Evolutionary conservation across 2,329 filamentous ascomycete species (phyloP), one percentile per base, ranked within the genome.

Genomic region (Blastomyces percursus): DNA sequence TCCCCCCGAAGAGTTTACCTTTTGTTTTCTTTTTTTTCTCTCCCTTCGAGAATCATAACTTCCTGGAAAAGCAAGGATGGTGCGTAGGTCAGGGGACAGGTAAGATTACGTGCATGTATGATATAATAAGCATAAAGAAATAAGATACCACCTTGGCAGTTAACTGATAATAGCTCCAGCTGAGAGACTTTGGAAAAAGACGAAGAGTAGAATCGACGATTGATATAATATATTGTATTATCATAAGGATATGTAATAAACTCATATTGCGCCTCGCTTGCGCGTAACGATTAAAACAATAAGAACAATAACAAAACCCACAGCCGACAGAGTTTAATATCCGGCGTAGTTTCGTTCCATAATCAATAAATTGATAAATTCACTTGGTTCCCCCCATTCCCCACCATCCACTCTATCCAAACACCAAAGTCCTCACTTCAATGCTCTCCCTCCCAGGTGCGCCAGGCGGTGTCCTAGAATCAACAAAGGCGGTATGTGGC

Each of bases 341-440:
- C 35, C 8, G 9, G 9, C 35, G 35, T 38, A 38, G 9, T 12
- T 12, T 38, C 35, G 35, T 38, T 38, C 35, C 35, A 38, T 12
- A 12, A 12, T 38, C 24, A 44, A 24, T 19, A 54, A 54, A 60
- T 9, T 44, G 9, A 21, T n/a, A 46, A 30, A 51, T 3, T 1
- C 40, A 60, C 3, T 35, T 9, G 35, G 40, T 16, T 44, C 16
- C 16, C 19, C 40, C 40, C 35, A 7, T 6, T 0, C 19, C 38
- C 16, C 21, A 2, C 9, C 1, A 4, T 57, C 32, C 30, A 14
- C 3, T 32, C 68, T 67, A 78, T 21, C 88, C 89, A 80, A 96
- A 96, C 0, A 96, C 88, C 73, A 96, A 79, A 44, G 89, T 86
- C 68, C 92, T 82, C 19, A 96, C 89, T 75, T 96, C 92, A 72